These are phyloP conservation scores for Gnomoniopsis sp. DNA, from an alignment of 2,329 filamentous ascomycete genomes.

Conservation along the genomic window DNA sequence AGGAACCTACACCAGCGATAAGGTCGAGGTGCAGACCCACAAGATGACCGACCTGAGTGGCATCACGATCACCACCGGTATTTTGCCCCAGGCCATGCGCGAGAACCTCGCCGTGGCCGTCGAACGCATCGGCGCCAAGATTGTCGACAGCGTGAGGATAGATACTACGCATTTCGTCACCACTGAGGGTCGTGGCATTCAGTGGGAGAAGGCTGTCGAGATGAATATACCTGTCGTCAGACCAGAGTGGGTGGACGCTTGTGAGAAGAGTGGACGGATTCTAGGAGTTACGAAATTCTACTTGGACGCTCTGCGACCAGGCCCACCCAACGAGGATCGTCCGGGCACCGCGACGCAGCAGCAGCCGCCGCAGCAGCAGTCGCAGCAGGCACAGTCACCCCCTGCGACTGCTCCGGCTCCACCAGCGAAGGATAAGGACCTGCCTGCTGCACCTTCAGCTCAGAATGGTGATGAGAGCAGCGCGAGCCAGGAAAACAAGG, in stretches of 20 bases:
- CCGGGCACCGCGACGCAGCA: constrained; percentile 21
- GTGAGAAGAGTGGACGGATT: constrained; percentile 86
- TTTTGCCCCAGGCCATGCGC: constrained; percentile 70
- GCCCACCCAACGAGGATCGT: constrained; percentile 34
- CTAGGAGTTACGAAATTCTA: constrained; percentile 96
- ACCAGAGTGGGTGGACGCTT: constrained; percentile 97
- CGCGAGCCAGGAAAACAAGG: constrained; percentile 14
- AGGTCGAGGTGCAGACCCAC: constrained; percentile 83
- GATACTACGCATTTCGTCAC: constrained; percentile 99
- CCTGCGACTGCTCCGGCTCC: constrained; percentile 19
- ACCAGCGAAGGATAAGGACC: constrained; percentile 30
- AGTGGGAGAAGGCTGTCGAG: constrained; percentile 96
- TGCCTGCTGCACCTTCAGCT: constrained; percentile 24
- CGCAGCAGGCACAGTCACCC: constrained; percentile 18
- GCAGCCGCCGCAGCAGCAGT: constrained; percentile 24
- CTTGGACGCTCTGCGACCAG: constrained; percentile 68
- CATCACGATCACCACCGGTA: constrained; percentile 88
- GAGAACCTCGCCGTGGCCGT: constrained; percentile 74
- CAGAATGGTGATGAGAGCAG: constrained; percentile 23
- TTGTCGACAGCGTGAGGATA: constrained; percentile 86
- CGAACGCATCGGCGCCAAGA: constrained; percentile 85
- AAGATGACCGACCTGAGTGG: constrained; percentile 98
- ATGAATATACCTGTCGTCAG: constrained; percentile 97
- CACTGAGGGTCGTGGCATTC: constrained; percentile 81
- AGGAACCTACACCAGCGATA: constrained; percentile 80